A percentile compares a stretch with the other conserved stretches of the same genome.
Conservation (phyloP, 148 eudicot species). For the Dianthus caryophyllus region DNA sequence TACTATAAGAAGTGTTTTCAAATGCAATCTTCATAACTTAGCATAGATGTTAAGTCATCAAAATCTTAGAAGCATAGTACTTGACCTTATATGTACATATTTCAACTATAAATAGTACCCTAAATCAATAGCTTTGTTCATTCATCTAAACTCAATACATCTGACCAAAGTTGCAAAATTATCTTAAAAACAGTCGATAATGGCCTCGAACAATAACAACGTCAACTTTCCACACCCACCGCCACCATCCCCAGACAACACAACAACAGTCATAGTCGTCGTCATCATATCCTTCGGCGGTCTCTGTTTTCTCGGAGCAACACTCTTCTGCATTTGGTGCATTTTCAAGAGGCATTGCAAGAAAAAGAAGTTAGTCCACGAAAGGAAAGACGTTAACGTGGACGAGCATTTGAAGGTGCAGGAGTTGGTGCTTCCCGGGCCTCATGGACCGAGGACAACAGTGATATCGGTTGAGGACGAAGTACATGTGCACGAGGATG, state of each 20-base stretch:
- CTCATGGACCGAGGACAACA: conserved; percentile 23
- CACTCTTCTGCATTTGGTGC: conserved; percentile 22
- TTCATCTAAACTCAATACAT: neutral
- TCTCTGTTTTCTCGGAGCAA: conserved; percentile 24
- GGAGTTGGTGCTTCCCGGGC: conserved; percentile 31
- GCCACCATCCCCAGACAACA: conserved; percentile 24
- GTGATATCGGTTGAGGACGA: conserved; percentile 32
- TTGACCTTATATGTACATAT: neutral
- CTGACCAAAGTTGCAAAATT: neutral
- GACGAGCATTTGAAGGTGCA: conserved; percentile 37
- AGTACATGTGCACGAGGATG: conserved; percentile 24
- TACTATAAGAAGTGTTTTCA: conserved; percentile 31
- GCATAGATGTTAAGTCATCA: conserved; percentile 29
- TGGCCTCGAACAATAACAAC: conserved; percentile 17
- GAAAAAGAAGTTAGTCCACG: conserved; percentile 18
- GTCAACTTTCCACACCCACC: conserved; percentile 12
- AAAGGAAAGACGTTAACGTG: conserved; percentile 28
- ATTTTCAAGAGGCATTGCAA: conserved; percentile 18
- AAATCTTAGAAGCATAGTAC: conserved; percentile 31
- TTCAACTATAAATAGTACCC: conserved; percentile 15
- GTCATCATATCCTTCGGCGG: conserved; percentile 31
- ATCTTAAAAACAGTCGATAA: neutral
- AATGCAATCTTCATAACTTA: conserved; percentile 33
- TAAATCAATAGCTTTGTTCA: neutral
- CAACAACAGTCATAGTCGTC: conserved; percentile 22